Evolutionary conservation across 768 basidiomycete genomes (phyloP), one percentile per base, ranked within the genome.

Genomic region (Galerina marginata): DNA sequence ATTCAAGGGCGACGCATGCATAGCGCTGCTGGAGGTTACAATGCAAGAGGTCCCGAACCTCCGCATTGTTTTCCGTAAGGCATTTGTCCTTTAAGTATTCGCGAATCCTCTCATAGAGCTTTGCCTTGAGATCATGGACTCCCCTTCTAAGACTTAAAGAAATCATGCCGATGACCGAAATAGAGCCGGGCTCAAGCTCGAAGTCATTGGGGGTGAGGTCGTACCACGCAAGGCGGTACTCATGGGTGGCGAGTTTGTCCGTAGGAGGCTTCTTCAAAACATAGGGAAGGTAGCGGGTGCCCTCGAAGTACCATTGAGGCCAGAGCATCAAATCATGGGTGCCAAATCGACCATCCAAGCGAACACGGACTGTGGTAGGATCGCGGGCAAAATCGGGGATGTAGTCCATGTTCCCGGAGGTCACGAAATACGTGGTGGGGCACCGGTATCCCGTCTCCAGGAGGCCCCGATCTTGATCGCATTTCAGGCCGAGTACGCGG

Each of bases 261-360:
- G 14, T 36, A 5, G 36, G 12, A 12, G 60, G 60, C 5, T 43
- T 38, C 37, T 20, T 56, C 12, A 39, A n/a, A 11, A 63, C 45
- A 26, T 29, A 59, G 14, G 61, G 44, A 11, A 59, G 56, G 37
- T 63, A 59, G 20, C 44, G 40, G 7, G 53, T 55, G 36, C 51
- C 47, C 4, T 58, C 56, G 20, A 54, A 54, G 15, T 38, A 59
- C 57, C 52, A 63, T 23, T 63, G 61, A 16, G 61, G 57, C n/a
- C 25, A 59, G 10, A 59, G 16, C 3, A 51, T 48, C 25, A 63
- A 63, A 33, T 63, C 62, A 33, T 38, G 33, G 4, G 20, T 23
- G 12, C 39, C 43, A n/a, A 39, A 55, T 1, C 57, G 37, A 6
- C 61, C 57, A 16, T 62, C 51, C n/a, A 23, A 7, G 9, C 61